Percentiles rank a stretch among this genome's conserved stretches.
phyloP scores from a whole-genome alignment of 2,329 filamentous ascomycete genomes.

The Alternaria arborescens region DNA sequence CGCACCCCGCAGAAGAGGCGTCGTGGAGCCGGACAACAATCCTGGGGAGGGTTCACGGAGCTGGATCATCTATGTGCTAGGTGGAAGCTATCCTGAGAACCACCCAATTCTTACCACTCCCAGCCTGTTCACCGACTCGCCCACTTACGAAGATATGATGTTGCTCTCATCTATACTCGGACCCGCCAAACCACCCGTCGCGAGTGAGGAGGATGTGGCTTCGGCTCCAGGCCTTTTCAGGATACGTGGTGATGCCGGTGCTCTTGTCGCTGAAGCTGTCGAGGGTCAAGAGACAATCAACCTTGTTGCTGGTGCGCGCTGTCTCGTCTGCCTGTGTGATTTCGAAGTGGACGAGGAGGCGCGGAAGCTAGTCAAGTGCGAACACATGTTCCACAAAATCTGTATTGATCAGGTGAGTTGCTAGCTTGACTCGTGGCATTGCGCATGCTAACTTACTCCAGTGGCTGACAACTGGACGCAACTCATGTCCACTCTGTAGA shows the following conservation, averaged over 20 bases:
- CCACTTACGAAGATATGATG: slow-evolving; percentile 77
- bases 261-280: slow-evolving; percentile 59
- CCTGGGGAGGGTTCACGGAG: slow-evolving; percentile 68
- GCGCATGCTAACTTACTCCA: slow-evolving; percentile 43
- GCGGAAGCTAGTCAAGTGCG: slow-evolving; percentile 68
- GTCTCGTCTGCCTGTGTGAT: slow-evolving; percentile 72
- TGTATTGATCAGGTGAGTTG: slow-evolving; percentile 72
- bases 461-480: slow-evolving; percentile 74
- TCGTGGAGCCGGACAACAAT: slow-evolving; percentile 65
- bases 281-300: slow-evolving; percentile 46
- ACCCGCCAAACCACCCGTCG: slow-evolving; percentile 73
- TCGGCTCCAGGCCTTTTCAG: slow-evolving; percentile 68
- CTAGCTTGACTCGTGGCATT: too few relatives aligned
- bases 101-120: slow-evolving; percentile 75
- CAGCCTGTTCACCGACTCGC: slow-evolving; percentile 74
- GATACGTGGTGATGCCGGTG: slow-evolving; percentile 55
- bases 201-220: slow-evolving; percentile 69
- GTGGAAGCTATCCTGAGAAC: slow-evolving; percentile 74
- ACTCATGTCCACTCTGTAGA: slow-evolving; percentile 69
- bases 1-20: slow-evolving; percentile 68
- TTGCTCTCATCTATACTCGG: slow-evolving; percentile 72
- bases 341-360: slow-evolving; percentile 70
- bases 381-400: slow-evolving; percentile 72
- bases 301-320: slow-evolving; percentile 60
- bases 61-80: slow-evolving; percentile 77